These are phyloP conservation scores for Pseudopyrenochaeta lycopersici DNA, from an alignment of 2,329 filamentous ascomycete species.

Conservation along the genomic window DNA sequence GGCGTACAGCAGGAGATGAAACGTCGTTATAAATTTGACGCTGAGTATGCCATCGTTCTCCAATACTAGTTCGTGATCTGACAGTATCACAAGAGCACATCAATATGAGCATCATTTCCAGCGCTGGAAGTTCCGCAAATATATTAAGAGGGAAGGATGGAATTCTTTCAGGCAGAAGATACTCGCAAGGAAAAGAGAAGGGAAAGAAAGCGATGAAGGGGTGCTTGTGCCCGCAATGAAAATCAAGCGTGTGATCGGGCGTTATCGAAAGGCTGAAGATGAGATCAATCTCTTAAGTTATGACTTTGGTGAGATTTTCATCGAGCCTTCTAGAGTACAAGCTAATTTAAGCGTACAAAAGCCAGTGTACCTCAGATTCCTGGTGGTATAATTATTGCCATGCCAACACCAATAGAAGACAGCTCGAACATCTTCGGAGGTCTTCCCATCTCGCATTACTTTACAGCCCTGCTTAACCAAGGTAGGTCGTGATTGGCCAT, in stretches of 20 bases:
- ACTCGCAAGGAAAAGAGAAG: background rate
- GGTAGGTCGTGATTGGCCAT: background rate
- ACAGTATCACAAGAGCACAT: background rate
- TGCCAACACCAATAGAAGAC: background rate
- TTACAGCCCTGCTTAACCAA: background rate
- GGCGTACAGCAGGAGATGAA: background rate
- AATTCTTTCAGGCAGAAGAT: background rate
- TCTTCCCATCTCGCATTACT: background rate
- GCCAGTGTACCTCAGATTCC: background rate
- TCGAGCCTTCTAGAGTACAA: background rate
- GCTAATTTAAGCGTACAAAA: background rate
- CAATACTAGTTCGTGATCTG: background rate
- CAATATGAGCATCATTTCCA: background rate
- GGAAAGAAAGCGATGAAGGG: background rate
- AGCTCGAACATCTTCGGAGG: background rate
- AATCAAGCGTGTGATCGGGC: background rate
- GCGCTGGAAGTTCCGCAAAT: background rate
- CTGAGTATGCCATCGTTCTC: background rate
- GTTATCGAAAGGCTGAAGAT: background rate
- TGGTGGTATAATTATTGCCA: background rate
- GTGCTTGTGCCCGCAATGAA: background rate
- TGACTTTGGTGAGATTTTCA: background rate
- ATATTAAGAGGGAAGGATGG: background rate
- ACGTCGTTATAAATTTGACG: background rate
- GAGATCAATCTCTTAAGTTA: background rate